phyloP scores from a whole-genome alignment of 768 basidiomycete species.

The Leccinum variicolor region DNA sequence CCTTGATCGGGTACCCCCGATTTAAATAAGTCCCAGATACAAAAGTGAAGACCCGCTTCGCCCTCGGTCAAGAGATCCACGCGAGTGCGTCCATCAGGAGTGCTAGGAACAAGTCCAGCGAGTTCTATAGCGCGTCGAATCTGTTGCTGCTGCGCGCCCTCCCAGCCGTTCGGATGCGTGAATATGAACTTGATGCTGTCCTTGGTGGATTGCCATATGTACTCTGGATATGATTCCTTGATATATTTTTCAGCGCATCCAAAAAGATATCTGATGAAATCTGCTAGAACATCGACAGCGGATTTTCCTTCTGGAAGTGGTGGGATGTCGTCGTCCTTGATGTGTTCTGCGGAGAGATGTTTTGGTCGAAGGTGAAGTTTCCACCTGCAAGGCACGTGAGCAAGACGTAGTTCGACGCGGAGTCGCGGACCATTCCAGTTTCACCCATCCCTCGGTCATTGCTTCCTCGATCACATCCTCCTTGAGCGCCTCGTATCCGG shows the following conservation, averaged over 20 bases:
- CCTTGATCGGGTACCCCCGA: conserved; percentile 10
- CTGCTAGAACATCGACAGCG: conserved; percentile 38
- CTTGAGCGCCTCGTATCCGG: conserved; percentile 35
- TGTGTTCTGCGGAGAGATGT: conserved; percentile 15
- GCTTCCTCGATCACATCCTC: conserved; percentile 35
- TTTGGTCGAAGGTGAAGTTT: conserved; percentile 38
- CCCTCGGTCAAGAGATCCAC: conserved; percentile 57
- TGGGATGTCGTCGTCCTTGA: conserved; percentile 26
- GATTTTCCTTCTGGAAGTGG: conserved; percentile 39
- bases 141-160: conserved; percentile 48
- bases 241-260: conserved; percentile 43
- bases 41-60: conserved; percentile 58
- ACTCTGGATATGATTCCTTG: conserved; percentile 36
- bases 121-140: conserved; percentile 49
- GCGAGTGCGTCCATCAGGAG: conserved; percentile 33
- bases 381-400: conserved; percentile 21
- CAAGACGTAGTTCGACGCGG: background rate
- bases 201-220: conserved; percentile 44
- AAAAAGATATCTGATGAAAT: conserved; percentile 44
- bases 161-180: conserved; percentile 64
- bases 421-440: conserved; percentile 40
- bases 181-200: conserved; percentile 46
- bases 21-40: conserved; percentile 35
- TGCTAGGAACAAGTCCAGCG: conserved; percentile 48
- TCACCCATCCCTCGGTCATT: conserved; percentile 39